A percentile compares a stretch with the other conserved stretches of the same genome.
These are phyloP conservation scores for Osmozyma mogii DNA, from an alignment of 805 yeast genomes.

Conservation along the genomic window DNA sequence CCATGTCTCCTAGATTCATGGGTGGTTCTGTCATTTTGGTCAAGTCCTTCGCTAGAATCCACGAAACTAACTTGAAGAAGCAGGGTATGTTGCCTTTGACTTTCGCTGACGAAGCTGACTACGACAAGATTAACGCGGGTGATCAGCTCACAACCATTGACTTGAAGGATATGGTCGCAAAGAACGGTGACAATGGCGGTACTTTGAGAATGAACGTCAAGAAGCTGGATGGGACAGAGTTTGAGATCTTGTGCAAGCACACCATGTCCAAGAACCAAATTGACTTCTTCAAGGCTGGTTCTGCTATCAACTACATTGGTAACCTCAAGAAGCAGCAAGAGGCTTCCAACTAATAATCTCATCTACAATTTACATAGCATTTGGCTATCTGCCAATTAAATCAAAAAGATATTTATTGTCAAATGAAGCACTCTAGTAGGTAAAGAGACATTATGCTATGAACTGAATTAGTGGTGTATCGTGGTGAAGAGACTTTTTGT, in stretches of 20 bases:
- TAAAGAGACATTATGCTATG: too few species aligned
- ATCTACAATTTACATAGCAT: too few species aligned
- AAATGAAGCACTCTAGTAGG: too few species aligned
- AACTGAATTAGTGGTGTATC: too few species aligned
- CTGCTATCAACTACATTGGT: constrained; percentile 91
- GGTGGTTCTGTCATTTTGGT: constrained; percentile 87
- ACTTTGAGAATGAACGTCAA: constrained; percentile 61
- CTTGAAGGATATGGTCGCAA: constrained; percentile 66
- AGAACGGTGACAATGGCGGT: constrained; percentile 87
- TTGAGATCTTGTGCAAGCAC: constrained; percentile 73
- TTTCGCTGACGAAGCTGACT: constrained; percentile 84
- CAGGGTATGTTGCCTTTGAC: constrained; percentile 96
- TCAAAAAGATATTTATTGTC: too few species aligned
- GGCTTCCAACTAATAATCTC: too few species aligned
- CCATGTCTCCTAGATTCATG: constrained; percentile 86
- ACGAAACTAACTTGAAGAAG: constrained; percentile 95
- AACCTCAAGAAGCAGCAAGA: too few species aligned
- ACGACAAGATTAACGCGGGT: constrained; percentile 70
- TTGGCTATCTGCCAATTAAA: too few species aligned
- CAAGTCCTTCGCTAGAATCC: constrained; percentile 96
- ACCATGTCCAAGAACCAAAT: constrained; percentile 97
- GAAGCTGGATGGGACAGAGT: constrained; percentile 60
- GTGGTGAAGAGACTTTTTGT: too few species aligned
- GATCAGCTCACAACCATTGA: constrained; percentile 73
- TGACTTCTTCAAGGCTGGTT: constrained; percentile 94